Conservation (phyloP, 2,329 filamentous ascomycete genomes). For the Aspergillus udagawae region DNA sequence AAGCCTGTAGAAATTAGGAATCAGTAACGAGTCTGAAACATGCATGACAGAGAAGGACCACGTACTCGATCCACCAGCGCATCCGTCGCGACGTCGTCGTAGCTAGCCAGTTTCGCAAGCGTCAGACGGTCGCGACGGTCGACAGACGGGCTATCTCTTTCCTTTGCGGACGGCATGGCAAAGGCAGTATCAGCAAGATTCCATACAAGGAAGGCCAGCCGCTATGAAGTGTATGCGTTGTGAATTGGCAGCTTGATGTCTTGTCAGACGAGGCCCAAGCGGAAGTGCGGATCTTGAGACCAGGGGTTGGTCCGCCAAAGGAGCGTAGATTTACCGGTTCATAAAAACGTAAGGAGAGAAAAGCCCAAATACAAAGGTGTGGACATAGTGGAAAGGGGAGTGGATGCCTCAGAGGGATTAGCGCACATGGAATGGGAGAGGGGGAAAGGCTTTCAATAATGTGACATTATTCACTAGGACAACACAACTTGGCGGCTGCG, state of each 20-base stretch:
- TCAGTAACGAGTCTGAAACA: conserved; percentile 12
- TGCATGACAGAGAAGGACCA: conserved; percentile 20
- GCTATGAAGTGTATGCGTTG: neutral
- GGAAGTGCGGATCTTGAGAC: conserved; percentile 7
- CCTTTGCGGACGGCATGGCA: conserved; percentile 37
- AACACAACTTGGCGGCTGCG: conserved; percentile 3
- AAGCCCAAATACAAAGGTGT: conserved; percentile 6
- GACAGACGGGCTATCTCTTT: conserved; percentile 24
- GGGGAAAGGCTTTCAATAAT: neutral
- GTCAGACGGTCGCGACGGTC: conserved; percentile 67
- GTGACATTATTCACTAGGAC: conserved; percentile 4
- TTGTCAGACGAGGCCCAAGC: neutral
- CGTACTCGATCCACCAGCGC: conserved; percentile 90
- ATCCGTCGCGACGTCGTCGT: conserved; percentile 95
- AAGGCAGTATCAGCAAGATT: conserved; percentile 2
- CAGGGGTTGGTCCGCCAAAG: neutral
- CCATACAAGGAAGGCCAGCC: conserved; percentile 8
- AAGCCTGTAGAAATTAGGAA: conserved; percentile 57
- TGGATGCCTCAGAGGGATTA: conserved; percentile 2
- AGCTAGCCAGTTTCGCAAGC: conserved; percentile 79
- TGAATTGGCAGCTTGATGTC: conserved; percentile 11
- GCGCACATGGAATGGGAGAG: conserved; percentile 4
- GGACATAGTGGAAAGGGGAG: conserved; percentile 2
- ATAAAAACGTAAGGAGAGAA: conserved; percentile 3
- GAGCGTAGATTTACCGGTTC: neutral